Conservation (phyloP, 208 protist genomes). For the Entamoeba invadens region DNA sequence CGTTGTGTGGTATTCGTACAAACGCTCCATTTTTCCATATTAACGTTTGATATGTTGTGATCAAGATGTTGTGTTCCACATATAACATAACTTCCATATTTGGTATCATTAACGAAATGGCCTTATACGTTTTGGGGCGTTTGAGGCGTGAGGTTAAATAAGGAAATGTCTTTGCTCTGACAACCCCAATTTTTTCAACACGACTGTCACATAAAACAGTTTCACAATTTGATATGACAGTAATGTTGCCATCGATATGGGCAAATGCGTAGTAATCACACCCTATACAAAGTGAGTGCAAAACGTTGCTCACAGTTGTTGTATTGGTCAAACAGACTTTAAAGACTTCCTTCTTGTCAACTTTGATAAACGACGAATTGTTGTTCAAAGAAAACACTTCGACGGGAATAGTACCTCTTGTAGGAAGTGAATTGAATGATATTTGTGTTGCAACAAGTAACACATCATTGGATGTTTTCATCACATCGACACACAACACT, state of each 20-base stretch:
- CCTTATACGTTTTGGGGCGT: background rate
- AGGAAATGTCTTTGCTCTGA: background rate
- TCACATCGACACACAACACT: background rate
- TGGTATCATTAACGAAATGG: background rate
- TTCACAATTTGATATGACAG: background rate
- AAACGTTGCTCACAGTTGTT: background rate
- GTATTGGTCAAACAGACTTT: background rate
- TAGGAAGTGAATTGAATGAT: background rate
- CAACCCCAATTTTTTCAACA: background rate
- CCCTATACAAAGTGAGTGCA: background rate
- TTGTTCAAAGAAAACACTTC: background rate
- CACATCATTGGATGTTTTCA: background rate
- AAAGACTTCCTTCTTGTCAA: background rate
- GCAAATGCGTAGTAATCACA: background rate
- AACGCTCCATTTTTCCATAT: background rate
- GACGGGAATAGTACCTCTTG: background rate
- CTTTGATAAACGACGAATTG: background rate
- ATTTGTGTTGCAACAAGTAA: background rate
- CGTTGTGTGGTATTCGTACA: background rate
- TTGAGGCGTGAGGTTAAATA: background rate
- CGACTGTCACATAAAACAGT: background rate
- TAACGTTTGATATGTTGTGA: background rate
- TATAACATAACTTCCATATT: background rate
- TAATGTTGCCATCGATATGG: background rate
- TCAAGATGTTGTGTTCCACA: background rate